A percentile compares a stretch with the other conserved stretches of the same genome.
Conservation (phyloP, 2,329 filamentous ascomycete species). For the Thielaviopsis populi region DNA sequence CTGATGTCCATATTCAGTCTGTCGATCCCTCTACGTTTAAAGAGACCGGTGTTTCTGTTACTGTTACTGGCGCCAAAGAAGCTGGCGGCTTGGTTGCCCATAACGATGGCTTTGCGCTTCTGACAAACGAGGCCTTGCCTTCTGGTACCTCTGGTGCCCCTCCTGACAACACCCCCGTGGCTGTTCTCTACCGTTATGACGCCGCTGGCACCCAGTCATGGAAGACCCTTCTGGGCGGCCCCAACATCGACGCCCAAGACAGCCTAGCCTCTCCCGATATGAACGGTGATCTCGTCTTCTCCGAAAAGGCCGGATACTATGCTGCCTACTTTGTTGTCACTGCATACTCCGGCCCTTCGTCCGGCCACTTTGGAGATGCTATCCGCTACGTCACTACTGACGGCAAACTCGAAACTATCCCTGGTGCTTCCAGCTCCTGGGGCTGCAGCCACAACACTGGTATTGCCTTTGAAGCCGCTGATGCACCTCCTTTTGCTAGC, state of each 20-base stretch:
- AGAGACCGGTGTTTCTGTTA: conserved; percentile 36
- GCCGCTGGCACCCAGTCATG: conserved; percentile 39
- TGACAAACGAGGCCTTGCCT: conserved; percentile 42
- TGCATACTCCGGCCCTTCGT: conserved; percentile 37
- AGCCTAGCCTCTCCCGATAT: conserved; percentile 41
- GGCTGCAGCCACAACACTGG: conserved; percentile 52
- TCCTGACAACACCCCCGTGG: conserved; percentile 27
- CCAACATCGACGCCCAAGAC: conserved; percentile 32
- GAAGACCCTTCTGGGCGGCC: conserved; percentile 45
- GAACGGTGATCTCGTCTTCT: conserved; percentile 48
- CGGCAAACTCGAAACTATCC: conserved; percentile 36
- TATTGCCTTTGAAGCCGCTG: conserved; percentile 46
- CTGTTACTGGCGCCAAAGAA: conserved; percentile 40
- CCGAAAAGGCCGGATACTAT: conserved; percentile 38
- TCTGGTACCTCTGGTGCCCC: conserved; percentile 32
- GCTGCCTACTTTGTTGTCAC: conserved; percentile 49
- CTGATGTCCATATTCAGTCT: conserved; percentile 41
- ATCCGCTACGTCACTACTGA: conserved; percentile 32
- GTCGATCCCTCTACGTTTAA: conserved; percentile 40
- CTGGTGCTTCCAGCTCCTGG: conserved; percentile 40
- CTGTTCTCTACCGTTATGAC: conserved; percentile 42
- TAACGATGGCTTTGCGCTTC: conserved; percentile 47
- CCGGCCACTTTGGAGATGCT: conserved; percentile 43
- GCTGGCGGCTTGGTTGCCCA: conserved; percentile 47
- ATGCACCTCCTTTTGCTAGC: conserved; percentile 41